Base-by-base conservation (phyloP, 805 yeast species). In the Tetrapisispora iriomotensis region DNA sequence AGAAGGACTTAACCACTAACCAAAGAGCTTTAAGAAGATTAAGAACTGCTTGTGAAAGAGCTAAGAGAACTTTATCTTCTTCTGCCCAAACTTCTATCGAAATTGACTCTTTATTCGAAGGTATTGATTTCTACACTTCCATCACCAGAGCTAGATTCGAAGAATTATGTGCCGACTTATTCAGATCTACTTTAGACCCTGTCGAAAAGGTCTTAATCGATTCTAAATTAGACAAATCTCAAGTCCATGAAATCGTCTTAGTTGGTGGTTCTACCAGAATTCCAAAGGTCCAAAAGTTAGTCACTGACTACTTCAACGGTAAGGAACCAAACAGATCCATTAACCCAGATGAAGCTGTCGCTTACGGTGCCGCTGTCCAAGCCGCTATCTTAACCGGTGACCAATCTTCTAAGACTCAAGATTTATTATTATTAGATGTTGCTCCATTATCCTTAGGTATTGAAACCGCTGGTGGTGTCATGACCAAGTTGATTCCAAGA, bases 381-480 rank as follows among this genome's bases (percentile, higher is more conserved):
- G 96, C 96, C 56, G 96, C 96, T 56, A 87, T 88, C 63, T 78
- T 88, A 65, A 79, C 96, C 50, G 97, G 97, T 75, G 96, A 88
- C 71, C 77, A 92, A 54, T 87, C 96, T 37, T 83, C 95, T 49
- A 88, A 88, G 85, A 90, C 96, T 51, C 96, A 90, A 74, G 97
- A 88, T 67, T 74, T 88, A 67, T 77, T 92, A 65, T 79, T 90
- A 65, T 82, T 92, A 67, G 98, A 90, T 79, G 98, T 90, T 68
- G 95, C 96, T 65, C 97, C 98, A 68, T 79, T 90, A 65, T 88
- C 97, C 45, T 69, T 90, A 60, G 98, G 98, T 82, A 90, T 90
- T 70, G 97, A 90, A 76, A 90, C 96, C 60, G 95, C 96, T 66
- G 97, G 98, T 79, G 97, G 97, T 82, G 92, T 88, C 71, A 88